These are phyloP conservation scores for Halteria grandinella DNA, from an alignment of 73 alveolate species.

Conservation along the genomic window DNA sequence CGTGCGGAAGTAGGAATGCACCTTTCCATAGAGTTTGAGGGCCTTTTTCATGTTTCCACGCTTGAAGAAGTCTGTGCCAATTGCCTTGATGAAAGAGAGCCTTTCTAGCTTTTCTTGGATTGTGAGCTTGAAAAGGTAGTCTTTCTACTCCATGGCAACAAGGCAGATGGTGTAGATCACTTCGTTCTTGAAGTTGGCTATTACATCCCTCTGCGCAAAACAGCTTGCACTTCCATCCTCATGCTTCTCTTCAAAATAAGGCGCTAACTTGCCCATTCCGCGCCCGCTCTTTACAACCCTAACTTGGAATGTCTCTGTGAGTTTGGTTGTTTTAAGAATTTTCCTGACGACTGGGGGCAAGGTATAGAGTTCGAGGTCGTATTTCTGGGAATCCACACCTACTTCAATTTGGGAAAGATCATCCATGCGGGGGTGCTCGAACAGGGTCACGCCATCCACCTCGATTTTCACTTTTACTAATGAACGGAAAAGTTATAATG, in stretches of 20 bases:
- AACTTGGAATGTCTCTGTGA: constrained; percentile 33
- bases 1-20: constrained; percentile 47
- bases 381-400: constrained; percentile 17
- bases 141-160: constrained; percentile 26
- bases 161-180: constrained; percentile 5
- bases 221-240: constrained; percentile 6
- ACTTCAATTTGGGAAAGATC: constrained; percentile 9
- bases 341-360: constrained; percentile 61
- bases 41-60: constrained; percentile 57
- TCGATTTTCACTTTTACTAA: constrained; percentile 49
- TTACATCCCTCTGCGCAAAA: constrained; percentile 21
- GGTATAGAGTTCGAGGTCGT: constrained; percentile 53
- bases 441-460: constrained; percentile 40
- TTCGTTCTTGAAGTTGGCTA: constrained; percentile 3
- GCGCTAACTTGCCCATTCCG: constrained; percentile 1
- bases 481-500: too few species aligned
- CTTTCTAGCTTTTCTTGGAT: constrained; percentile 55
- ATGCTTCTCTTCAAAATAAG: constrained; percentile 37
- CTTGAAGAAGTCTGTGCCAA: constrained; percentile 60
- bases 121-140: constrained; percentile 44
- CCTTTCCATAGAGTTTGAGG: constrained; percentile 30
- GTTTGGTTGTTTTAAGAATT: constrained; percentile 47
- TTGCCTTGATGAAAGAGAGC: constrained; percentile 20
- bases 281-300: too few species aligned
- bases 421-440: constrained; percentile 12